Base-by-base conservation (phyloP, 2,329 filamentous ascomycete species). In the Aspergillus transmontanensis region DNA sequence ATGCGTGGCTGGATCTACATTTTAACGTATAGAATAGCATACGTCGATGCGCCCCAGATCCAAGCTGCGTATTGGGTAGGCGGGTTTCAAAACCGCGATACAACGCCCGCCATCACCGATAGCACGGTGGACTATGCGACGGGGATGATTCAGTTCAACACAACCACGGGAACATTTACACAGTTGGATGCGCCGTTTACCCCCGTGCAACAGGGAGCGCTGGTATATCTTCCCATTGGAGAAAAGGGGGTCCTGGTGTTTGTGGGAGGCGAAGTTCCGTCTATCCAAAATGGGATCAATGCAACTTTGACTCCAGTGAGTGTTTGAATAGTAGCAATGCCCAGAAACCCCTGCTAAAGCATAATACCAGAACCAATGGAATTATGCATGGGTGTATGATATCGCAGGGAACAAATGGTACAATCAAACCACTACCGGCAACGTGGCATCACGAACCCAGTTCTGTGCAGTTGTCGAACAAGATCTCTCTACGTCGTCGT, bases 261-360 rank as follows among this genome's bases (percentile, higher is more conserved):
- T 39, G 50, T 68, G 21, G 66, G 66, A 43, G 66, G 66, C 12
- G 65, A 68, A 41, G 61, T 66, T 14, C 66, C 66, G 2, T 67
- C 66, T 5, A 57, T 59, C n/a, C 30, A 41, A 19, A 57, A 59
- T 30, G 61, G 65, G 12, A 61, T 62, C 36, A 62, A 68, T 36
- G 57, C 61, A n/a, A 61, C 56, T 21, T 48, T 63, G 21, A 63
- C 58, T 10, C 46, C 61, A 28, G 65, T 65, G 21, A 55, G 60
- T 56, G 14, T 28, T 39, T 26, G 41, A 0, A 5, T 4, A 1
- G 6, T 1, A 43, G 1, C n/a, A 21, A 4, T 43, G 9, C 19
- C 2, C 21, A 28, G 23, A 36, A 41, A 26, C 19, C 21, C 32
- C 6, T 41, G 9, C 21, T 34, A 11, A 56, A 21, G 9, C 21